These are phyloP conservation scores for Pisolithus tinctorius DNA, from an alignment of 768 basidiomycete genomes.

Conservation along the genomic window DNA sequence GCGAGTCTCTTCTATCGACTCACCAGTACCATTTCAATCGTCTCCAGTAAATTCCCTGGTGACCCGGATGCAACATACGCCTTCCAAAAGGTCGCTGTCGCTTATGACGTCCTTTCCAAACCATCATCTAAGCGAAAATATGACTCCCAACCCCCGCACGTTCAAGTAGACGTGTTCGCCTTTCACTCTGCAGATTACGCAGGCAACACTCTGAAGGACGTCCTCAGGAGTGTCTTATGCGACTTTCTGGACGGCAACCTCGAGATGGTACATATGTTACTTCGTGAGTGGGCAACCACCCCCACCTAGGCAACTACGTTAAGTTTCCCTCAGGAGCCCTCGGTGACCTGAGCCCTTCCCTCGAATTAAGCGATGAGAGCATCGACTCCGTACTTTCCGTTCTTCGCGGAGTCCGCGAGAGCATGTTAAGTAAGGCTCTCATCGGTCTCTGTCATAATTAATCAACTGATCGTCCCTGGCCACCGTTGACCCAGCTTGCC, in stretches of 20 bases:
- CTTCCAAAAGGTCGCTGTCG: constrained; percentile 82
- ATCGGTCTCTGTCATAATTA: no score
- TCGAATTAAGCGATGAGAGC: no score
- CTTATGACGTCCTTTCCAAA: constrained; percentile 74
- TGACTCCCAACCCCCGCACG: constrained; percentile 47
- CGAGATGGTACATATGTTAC: constrained; percentile 71
- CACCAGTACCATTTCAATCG: constrained; percentile 4
- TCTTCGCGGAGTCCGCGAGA: no score
- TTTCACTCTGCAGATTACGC: constrained; percentile 40
- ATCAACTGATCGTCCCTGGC: no score
- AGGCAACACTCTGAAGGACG: constrained; percentile 33
- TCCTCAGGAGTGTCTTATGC: constrained; percentile 66
- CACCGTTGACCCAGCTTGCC: constrained; percentile 46
- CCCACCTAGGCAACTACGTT: neutral
- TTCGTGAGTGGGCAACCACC: constrained; percentile 42
- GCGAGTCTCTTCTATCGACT: neutral
- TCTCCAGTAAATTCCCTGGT: constrained; percentile 64
- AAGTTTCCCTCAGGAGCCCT: no score
- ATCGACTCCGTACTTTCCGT: no score
- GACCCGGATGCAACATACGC: constrained; percentile 74
- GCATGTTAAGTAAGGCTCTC: no score
- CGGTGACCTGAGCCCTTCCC: no score
- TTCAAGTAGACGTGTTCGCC: constrained; percentile 43
- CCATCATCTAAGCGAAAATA: constrained; percentile 64
- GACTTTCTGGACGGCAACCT: constrained; percentile 85